phyloP scores from a whole-genome alignment of 441 rosid species.

The Bruguiera hainesii region DNA sequence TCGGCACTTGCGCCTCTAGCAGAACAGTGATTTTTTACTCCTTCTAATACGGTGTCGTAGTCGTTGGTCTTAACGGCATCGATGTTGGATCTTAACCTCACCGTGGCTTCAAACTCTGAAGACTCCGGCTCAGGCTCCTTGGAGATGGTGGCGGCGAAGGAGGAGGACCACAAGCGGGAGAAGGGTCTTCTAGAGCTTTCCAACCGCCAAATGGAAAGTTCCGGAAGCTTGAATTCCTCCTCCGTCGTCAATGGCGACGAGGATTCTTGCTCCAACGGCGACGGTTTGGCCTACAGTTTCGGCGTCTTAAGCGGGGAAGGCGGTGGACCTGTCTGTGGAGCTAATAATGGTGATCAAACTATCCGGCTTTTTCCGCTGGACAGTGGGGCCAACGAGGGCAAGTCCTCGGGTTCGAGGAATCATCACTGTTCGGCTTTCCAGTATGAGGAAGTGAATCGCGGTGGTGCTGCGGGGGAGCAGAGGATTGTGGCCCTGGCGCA shows the following conservation, averaged over 20 bases:
- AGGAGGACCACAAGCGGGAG: neutral
- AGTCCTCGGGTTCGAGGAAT: too few relatives aligned
- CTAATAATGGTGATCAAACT: constrained; percentile 16
- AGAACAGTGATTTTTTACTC: neutral
- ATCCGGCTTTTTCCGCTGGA: constrained; percentile 40
- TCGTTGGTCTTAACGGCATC: neutral
- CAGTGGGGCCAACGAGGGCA: too few relatives aligned
- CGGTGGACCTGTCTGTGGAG: neutral
- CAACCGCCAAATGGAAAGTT: constrained; percentile 26
- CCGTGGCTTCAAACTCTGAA: constrained; percentile 4
- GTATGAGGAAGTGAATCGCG: too few relatives aligned
- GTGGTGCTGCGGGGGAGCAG: too few relatives aligned
- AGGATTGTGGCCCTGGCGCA: too few relatives aligned
- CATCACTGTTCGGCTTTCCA: too few relatives aligned
- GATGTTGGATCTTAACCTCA: constrained; percentile 51
- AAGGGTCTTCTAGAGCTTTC: constrained; percentile 20
- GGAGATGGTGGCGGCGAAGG: neutral
- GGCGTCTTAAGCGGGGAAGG: constrained; percentile 17
- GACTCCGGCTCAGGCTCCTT: constrained; percentile 5
- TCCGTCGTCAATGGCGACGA: constrained; percentile 34
- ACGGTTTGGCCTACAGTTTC: constrained; percentile 24
- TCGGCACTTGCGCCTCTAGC: too few relatives aligned
- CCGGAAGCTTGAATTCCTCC: constrained; percentile 45
- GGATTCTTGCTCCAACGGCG: constrained; percentile 28
- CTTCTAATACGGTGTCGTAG: neutral